Conservation (phyloP, 2,329 filamentous ascomycete genomes). For the Epichloe gansuensis region DNA sequence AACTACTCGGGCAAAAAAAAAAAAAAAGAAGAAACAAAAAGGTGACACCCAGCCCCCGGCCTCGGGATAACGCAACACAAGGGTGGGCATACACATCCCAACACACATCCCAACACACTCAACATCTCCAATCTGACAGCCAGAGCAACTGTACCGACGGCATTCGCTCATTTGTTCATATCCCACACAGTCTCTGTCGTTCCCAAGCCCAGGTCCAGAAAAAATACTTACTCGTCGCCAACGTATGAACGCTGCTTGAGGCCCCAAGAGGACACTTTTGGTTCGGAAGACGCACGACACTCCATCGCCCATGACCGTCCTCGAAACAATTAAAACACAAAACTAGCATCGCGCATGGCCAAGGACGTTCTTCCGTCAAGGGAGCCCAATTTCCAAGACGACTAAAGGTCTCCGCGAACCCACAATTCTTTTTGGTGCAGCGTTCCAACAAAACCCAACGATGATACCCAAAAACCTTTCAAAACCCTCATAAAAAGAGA, state of each 20-base stretch:
- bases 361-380: not conserved
- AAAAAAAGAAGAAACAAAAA: not conserved
- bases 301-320: not conserved
- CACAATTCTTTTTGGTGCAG: conserved; percentile 3
- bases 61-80: not conserved
- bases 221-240: not conserved
- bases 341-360: not conserved
- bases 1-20: conserved; percentile 4
- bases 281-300: not conserved
- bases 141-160: not conserved
- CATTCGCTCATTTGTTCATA: too few relatives aligned
- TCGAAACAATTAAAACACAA: not conserved
- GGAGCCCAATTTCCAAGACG: not conserved
- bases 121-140: not conserved
- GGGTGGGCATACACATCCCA: not conserved
- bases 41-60: not conserved
- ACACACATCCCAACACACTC: not conserved
- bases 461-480: conserved; percentile 5
- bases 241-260: too few relatives aligned
- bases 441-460: conserved; percentile 1
- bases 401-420: not conserved
- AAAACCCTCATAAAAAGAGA: not conserved
- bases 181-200: not conserved
- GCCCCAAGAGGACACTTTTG: not conserved
- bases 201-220: not conserved